Conservation (phyloP, 805 yeast species). For the Monosporozyma aquatica region DNA sequence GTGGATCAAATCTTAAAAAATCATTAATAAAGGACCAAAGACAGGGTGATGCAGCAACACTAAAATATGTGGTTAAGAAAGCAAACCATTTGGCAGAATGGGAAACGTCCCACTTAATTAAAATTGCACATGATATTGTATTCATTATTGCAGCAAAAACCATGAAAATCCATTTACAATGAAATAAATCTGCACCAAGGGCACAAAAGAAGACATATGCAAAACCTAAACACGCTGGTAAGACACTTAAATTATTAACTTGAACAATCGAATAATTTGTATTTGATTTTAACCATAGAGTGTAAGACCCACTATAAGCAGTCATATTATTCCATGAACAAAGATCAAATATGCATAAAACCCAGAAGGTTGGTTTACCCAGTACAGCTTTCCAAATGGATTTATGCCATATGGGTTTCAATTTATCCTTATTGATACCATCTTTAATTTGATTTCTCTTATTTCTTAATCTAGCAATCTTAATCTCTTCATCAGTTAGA, state of each 20-base stretch:
- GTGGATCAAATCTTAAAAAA: slow-evolving; percentile 47
- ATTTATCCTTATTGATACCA: slow-evolving; percentile 21
- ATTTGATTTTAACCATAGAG: slow-evolving; percentile 53
- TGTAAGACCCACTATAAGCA: slow-evolving; percentile 46
- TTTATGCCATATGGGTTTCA: slow-evolving; percentile 30
- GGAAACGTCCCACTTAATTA: slow-evolving; percentile 53
- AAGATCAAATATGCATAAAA: slow-evolving; percentile 44
- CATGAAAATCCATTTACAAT: slow-evolving; percentile 46
- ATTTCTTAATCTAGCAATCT: slow-evolving; percentile 39
- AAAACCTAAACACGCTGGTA: slow-evolving; percentile 54
- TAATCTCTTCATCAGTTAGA: slow-evolving; percentile 50
- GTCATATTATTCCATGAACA: slow-evolving; percentile 58
- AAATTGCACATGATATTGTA: slow-evolving; percentile 42
- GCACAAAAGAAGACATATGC: slow-evolving; percentile 39
- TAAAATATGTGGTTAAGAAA: slow-evolving; percentile 48
- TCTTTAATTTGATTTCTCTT: slow-evolving; percentile 31
- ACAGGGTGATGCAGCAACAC: slow-evolving; percentile 57
- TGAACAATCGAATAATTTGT: slow-evolving; percentile 35
- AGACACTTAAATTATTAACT: slow-evolving; percentile 42
- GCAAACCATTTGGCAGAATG: slow-evolving; percentile 57
- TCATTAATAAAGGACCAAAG: slow-evolving; percentile 51
- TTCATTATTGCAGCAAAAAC: slow-evolving; percentile 45
- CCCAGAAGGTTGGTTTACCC: slow-evolving; percentile 47
- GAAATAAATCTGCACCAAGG: slow-evolving; percentile 41
- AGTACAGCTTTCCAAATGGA: slow-evolving; percentile 46